Conservation (phyloP, 1,139 yeast genomes). For the Pichia sp. region DNA sequence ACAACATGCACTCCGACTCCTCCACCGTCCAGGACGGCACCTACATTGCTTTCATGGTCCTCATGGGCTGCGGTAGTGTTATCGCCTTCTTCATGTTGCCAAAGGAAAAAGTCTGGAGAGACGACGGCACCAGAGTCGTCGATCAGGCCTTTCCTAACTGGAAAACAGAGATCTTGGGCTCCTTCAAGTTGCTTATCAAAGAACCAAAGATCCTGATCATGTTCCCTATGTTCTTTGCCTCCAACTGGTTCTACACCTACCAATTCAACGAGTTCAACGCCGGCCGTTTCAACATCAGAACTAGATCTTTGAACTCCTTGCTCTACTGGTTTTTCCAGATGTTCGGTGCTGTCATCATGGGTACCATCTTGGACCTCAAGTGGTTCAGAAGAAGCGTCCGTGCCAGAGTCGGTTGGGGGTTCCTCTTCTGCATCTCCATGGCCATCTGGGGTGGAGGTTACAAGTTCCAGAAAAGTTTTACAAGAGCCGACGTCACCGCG, state of each 20-base stretch:
- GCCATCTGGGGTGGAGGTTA: slow-evolving; percentile 63
- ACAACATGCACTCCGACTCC: slow-evolving; percentile 37
- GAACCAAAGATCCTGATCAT: slow-evolving; percentile 47
- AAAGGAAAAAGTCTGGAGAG: slow-evolving; percentile 45
- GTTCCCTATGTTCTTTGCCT: slow-evolving; percentile 54
- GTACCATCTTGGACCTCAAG: slow-evolving; percentile 44
- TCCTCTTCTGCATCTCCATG: slow-evolving; percentile 41
- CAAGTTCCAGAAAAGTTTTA: slow-evolving; percentile 39
- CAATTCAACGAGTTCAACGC: slow-evolving; percentile 58
- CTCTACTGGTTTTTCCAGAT: slow-evolving; percentile 61
- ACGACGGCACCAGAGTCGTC: slow-evolving; percentile 50
- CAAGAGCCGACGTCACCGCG: slow-evolving; percentile 7
- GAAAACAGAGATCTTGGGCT: slow-evolving; percentile 43
- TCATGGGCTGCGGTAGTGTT: slow-evolving; percentile 47
- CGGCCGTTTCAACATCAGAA: slow-evolving; percentile 52
- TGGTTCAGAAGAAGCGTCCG: slow-evolving; percentile 41
- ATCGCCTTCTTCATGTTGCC: slow-evolving; percentile 49
- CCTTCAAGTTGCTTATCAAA: slow-evolving; percentile 38
- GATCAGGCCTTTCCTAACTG: slow-evolving; percentile 45
- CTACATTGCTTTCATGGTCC: slow-evolving; percentile 52
- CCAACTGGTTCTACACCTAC: slow-evolving; percentile 65
- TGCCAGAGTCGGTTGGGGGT: slow-evolving; percentile 44
- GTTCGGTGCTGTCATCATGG: slow-evolving; percentile 51
- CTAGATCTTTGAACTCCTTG: slow-evolving; percentile 56
- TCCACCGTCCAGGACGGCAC: slow-evolving; percentile 49